A percentile compares a stretch with the other conserved stretches of the same genome.
These are phyloP conservation scores for Pezicula rhizophila DNA, from an alignment of 2,329 filamentous ascomycete genomes.

Conservation along the genomic window DNA sequence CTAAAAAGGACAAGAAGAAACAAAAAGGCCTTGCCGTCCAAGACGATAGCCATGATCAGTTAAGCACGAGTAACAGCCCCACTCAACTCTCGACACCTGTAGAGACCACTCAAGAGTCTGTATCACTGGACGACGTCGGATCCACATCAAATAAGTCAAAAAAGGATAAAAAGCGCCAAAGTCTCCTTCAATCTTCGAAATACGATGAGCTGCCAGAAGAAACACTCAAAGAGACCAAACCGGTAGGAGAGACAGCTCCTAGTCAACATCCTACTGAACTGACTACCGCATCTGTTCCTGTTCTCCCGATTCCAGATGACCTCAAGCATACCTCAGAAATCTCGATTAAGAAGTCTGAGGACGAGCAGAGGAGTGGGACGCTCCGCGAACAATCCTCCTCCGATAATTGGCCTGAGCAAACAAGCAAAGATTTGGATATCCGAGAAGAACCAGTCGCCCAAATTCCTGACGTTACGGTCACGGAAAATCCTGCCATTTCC, in stretches of 20 bases:
- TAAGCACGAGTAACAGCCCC: slow-evolving; percentile 18
- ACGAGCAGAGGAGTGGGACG: slow-evolving; percentile 8
- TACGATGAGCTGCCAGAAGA: slow-evolving; percentile 11
- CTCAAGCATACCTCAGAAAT: slow-evolving; percentile 13
- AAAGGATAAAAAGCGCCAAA: slow-evolving; percentile 20
- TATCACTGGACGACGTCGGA: slow-evolving; percentile 16
- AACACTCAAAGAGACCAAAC: background rate
- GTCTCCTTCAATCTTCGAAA: slow-evolving; percentile 9
- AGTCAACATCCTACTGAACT: background rate
- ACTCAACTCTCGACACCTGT: slow-evolving; percentile 19
- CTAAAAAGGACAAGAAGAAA: slow-evolving; percentile 23
- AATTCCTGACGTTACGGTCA: background rate
- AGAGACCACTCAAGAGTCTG: slow-evolving; percentile 7
- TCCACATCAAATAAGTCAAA: slow-evolving; percentile 30
- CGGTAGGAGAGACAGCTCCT: slow-evolving; percentile 4
- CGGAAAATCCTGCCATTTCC: too few species aligned
- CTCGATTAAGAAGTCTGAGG: slow-evolving; percentile 16
- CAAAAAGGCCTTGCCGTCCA: background rate
- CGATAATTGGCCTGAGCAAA: background rate
- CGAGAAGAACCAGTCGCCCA: background rate
- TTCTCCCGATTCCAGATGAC: slow-evolving; percentile 3
- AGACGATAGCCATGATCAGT: background rate
- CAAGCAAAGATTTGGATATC: background rate
- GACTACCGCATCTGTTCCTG: background rate
- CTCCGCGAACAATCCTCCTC: background rate